Evolutionary conservation across 306 rosid genomes (phyloP).

Genomic region (Bauhinia variegata): DNA sequence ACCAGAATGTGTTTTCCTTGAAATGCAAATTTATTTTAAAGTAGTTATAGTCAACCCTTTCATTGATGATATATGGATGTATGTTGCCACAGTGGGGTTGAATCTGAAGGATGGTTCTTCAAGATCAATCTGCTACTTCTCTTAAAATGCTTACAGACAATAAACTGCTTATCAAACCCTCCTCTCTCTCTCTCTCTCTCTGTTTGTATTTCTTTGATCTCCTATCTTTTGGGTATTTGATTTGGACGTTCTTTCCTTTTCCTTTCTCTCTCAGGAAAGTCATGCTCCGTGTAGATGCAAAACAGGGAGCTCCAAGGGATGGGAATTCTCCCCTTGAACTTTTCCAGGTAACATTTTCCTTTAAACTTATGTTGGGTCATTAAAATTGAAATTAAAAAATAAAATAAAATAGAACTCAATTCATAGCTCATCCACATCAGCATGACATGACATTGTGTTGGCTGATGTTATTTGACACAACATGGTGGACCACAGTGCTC

Average conservation of each 20-base stretch:
- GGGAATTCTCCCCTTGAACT: slow-evolving; percentile 91
- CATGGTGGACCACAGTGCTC: not conserved
- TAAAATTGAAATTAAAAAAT: not conserved
- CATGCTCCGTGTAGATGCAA: slow-evolving; percentile 97
- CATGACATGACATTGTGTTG: not conserved
- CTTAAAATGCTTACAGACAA: slow-evolving; percentile 13
- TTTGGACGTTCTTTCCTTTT: slow-evolving; percentile 30
- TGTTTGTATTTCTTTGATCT: slow-evolving; percentile 14
- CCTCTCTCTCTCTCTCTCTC: not conserved
- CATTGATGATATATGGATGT: slow-evolving; percentile 20
- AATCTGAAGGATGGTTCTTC: slow-evolving; percentile 1
- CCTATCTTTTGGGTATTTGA: slow-evolving; percentile 15
- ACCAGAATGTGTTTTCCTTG: slow-evolving; percentile 16
- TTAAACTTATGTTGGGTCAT: slow-evolving; percentile 19
- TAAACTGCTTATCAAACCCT: slow-evolving; percentile 3
- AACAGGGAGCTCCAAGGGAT: slow-evolving; percentile 92
- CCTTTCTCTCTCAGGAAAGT: slow-evolving; percentile 53
- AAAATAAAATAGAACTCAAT: slow-evolving; percentile 7
- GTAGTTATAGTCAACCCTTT: slow-evolving; percentile 9
- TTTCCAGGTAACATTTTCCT: slow-evolving; percentile 62
- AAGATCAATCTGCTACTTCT: too few relatives aligned
- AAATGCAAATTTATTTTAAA: not conserved
- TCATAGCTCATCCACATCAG: not conserved
- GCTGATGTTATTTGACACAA: not conserved
- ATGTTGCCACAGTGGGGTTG: slow-evolving; percentile 12